These are phyloP conservation scores for Xylaria venustula DNA, from an alignment of 495 filamentous ascomycete species.

Conservation along the genomic window DNA sequence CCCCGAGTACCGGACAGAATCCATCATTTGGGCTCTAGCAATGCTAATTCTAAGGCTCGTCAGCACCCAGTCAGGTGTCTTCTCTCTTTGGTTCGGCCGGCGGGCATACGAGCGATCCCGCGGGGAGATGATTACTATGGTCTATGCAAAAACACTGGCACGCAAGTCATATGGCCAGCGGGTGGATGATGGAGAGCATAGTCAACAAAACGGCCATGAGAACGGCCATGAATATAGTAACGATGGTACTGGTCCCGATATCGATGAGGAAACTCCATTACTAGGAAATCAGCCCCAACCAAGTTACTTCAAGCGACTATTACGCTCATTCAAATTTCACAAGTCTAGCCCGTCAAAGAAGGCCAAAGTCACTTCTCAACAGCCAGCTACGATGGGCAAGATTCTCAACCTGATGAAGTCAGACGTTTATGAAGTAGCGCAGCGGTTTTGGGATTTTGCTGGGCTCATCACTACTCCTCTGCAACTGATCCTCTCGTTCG, in stretches of 20 bases:
- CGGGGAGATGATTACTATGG: slow-evolving; percentile 84
- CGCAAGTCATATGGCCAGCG: slow-evolving; percentile 61
- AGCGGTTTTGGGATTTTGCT: slow-evolving; percentile 78
- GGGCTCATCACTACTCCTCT: slow-evolving; percentile 66
- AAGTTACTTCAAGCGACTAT: slow-evolving; percentile 18
- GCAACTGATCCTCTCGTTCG: slow-evolving; percentile 63
- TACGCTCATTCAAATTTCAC: slow-evolving; percentile 18
- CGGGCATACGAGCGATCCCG: slow-evolving; percentile 75
- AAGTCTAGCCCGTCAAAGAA: slow-evolving; percentile 4
- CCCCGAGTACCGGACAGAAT: slow-evolving; percentile 46
- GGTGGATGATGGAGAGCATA: slow-evolving; percentile 16
- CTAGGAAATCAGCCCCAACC: slow-evolving; percentile 15
- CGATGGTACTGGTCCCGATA: slow-evolving; percentile 4
- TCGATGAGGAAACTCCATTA: slow-evolving; percentile 22
- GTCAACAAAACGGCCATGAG: slow-evolving; percentile 28
- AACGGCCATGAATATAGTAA: neutral
- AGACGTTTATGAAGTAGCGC: slow-evolving; percentile 81
- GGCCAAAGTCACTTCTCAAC: slow-evolving; percentile 24
- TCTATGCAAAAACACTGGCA: slow-evolving; percentile 79
- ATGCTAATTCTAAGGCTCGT: slow-evolving; percentile 59
- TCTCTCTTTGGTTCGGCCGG: slow-evolving; percentile 72
- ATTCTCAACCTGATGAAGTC: slow-evolving; percentile 76
- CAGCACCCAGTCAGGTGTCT: slow-evolving; percentile 62
- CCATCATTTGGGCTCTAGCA: slow-evolving; percentile 65
- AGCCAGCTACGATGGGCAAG: slow-evolving; percentile 75